These are phyloP conservation scores for Cutaneotrichosporon spelunceum DNA, from an alignment of 1,284 basidiomycete species.

Conservation along the genomic window DNA sequence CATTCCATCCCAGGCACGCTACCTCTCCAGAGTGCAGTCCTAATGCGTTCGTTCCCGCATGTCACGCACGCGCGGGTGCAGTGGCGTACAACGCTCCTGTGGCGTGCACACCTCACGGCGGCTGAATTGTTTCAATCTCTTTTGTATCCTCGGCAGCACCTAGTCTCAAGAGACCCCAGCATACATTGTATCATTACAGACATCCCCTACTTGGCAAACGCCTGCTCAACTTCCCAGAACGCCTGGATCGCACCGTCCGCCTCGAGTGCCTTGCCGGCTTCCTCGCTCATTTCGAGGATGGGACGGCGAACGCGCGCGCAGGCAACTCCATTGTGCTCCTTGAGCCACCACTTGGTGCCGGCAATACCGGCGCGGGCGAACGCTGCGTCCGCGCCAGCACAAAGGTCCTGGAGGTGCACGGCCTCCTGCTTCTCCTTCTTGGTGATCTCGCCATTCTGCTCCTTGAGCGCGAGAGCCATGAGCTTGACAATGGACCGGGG, in stretches of 20 bases:
- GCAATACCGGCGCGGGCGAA: conserved; percentile 73
- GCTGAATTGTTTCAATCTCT: too few species aligned
- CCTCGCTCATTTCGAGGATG: conserved; percentile 64
- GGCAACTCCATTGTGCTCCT: conserved; percentile 64
- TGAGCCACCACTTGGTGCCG: conserved; percentile 74
- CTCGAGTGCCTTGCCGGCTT: conserved; percentile 62
- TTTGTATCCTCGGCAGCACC: too few species aligned
- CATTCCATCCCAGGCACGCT: too few species aligned
- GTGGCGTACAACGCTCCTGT: too few species aligned
- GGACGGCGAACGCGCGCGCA: conserved; percentile 66
- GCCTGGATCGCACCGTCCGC: conserved; percentile 66
- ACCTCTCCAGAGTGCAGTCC: too few species aligned
- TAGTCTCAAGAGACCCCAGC: not conserved
- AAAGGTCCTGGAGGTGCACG: conserved; percentile 70
- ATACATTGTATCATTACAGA: not conserved
- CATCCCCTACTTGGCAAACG: conserved; percentile 47
- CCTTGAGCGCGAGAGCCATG: conserved; percentile 59
- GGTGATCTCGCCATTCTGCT: conserved; percentile 56
- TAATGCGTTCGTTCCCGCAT: too few species aligned
- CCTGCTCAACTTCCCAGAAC: conserved; percentile 64
- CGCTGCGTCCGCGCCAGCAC: conserved; percentile 73
- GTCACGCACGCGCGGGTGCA: too few species aligned
- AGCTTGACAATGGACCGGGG: conserved; percentile 64
- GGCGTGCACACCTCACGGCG: too few species aligned
- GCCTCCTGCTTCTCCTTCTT: conserved; percentile 64